phyloP scores from a whole-genome alignment of 768 basidiomycete species.

The Tricholoma terreum region DNA sequence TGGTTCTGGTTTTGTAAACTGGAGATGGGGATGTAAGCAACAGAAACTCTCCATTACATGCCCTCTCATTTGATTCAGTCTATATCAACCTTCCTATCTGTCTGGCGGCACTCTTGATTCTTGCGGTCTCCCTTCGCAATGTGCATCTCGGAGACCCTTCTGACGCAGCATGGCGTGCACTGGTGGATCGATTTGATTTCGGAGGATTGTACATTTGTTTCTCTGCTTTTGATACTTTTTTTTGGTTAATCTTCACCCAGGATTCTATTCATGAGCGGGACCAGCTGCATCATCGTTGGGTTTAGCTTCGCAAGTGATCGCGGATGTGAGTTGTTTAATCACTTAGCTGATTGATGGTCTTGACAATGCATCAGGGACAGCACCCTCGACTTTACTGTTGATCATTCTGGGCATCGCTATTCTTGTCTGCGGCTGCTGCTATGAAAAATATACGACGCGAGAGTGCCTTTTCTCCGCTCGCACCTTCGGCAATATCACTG shows the following conservation, averaged over 20 bases:
- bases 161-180: constrained; percentile 53
- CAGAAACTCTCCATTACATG: constrained; percentile 10
- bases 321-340: constrained; percentile 56
- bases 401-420: constrained; percentile 54
- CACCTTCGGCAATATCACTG: constrained; percentile 57
- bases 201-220: constrained; percentile 61
- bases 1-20: constrained; percentile 43
- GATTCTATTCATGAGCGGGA: constrained; percentile 70
- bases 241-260: constrained; percentile 35
- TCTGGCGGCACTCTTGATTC: constrained; percentile 52
- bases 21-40: constrained; percentile 85
- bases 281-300: constrained; percentile 71
- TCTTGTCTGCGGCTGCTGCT: constrained; percentile 58
- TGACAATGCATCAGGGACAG: constrained; percentile 49
- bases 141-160: constrained; percentile 45
- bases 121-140: constrained; percentile 57
- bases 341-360: constrained; percentile 5
- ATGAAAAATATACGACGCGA: constrained; percentile 64
- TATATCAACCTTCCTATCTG: constrained; percentile 82
- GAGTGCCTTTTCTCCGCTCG: constrained; percentile 71
- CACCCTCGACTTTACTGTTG: constrained; percentile 57
- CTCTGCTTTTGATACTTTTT: constrained; percentile 4
- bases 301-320: constrained; percentile 70
- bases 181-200: constrained; percentile 68
- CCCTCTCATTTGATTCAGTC: constrained; percentile 44